phyloP scores from a whole-genome alignment of 208 protist species.

The Strigomonas culicis region DNA sequence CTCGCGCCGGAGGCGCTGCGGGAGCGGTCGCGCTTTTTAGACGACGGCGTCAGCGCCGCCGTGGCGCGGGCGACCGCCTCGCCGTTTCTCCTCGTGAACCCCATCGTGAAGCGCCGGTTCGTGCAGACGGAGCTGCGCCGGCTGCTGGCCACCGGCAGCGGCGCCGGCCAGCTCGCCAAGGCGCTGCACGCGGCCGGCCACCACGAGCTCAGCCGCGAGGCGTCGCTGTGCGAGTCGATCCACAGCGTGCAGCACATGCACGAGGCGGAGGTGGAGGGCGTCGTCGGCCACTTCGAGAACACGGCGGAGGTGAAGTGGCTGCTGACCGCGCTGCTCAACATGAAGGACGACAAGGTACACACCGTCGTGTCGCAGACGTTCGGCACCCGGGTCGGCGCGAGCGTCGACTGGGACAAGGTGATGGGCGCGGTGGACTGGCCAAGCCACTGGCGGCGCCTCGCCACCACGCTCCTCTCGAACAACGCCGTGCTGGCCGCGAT shows the following conservation, averaged over 20 bases:
- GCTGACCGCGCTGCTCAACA: constrained; percentile 46
- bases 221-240: constrained; percentile 72
- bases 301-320: constrained; percentile 67
- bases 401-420: constrained; percentile 52
- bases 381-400: constrained; percentile 12
- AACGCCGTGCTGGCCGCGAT: constrained; percentile 31
- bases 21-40: constrained; percentile 22
- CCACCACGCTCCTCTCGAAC: constrained; percentile 41
- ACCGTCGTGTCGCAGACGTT: constrained; percentile 44
- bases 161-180: constrained; percentile 28
- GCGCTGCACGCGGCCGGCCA: constrained; percentile 28
- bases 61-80: background rate
- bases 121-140: constrained; percentile 17
- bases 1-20: constrained; percentile 19
- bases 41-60: constrained; percentile 27
- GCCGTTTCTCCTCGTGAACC: constrained; percentile 19
- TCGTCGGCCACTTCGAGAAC: constrained; percentile 57
- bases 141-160: constrained; percentile 21
- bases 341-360: constrained; percentile 32
- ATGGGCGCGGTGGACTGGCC: constrained; percentile 64
- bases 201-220: constrained; percentile 52
- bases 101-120: constrained; percentile 46
- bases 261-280: constrained; percentile 33
- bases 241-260: constrained; percentile 35
- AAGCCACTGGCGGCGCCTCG: constrained; percentile 47